phyloP scores from a whole-genome alignment of 495 filamentous ascomycete genomes.

The Aspergillus diversus region DNA sequence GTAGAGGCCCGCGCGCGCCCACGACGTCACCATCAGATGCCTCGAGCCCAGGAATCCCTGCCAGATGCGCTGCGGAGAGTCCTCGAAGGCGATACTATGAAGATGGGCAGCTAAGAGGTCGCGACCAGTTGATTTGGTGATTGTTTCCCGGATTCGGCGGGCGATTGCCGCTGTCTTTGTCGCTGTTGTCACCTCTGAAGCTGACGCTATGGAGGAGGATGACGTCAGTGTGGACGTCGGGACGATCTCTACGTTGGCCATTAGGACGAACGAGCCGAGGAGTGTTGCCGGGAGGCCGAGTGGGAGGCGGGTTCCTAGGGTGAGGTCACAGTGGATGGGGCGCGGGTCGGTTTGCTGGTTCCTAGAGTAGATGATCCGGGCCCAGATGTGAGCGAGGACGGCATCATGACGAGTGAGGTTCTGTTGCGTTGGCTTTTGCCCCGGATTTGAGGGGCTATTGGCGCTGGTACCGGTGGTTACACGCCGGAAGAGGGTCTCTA shows the following conservation, averaged over 20 bases:
- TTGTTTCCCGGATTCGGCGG: constrained; percentile 31
- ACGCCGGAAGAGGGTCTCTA: constrained; percentile 22
- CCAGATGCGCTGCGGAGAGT: constrained; percentile 38
- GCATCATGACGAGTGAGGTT: constrained; percentile 35
- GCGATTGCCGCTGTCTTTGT: constrained; percentile 6
- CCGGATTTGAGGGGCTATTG: background rate
- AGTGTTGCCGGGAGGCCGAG: constrained; percentile 28
- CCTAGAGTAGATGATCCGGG: constrained; percentile 32
- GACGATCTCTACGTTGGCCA: constrained; percentile 29
- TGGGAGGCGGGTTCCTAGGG: constrained; percentile 23
- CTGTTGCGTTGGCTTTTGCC: background rate
- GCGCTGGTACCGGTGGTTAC: background rate
- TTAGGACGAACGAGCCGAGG: constrained; percentile 31
- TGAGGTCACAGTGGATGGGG: constrained; percentile 31
- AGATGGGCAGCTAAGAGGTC: constrained; percentile 29
- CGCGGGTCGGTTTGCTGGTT: constrained; percentile 20
- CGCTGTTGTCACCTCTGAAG: background rate
- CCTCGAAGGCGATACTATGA: constrained; percentile 35
- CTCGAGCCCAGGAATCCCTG: constrained; percentile 36
- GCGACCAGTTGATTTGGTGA: constrained; percentile 23
- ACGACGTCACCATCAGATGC: constrained; percentile 37
- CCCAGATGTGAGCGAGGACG: constrained; percentile 39
- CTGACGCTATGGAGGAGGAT: constrained; percentile 21
- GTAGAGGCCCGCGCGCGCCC: constrained; percentile 33
- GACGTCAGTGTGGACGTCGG: background rate